phyloP scores from a whole-genome alignment of 805 yeast species.

The Phaffomyces opuntiae region DNA sequence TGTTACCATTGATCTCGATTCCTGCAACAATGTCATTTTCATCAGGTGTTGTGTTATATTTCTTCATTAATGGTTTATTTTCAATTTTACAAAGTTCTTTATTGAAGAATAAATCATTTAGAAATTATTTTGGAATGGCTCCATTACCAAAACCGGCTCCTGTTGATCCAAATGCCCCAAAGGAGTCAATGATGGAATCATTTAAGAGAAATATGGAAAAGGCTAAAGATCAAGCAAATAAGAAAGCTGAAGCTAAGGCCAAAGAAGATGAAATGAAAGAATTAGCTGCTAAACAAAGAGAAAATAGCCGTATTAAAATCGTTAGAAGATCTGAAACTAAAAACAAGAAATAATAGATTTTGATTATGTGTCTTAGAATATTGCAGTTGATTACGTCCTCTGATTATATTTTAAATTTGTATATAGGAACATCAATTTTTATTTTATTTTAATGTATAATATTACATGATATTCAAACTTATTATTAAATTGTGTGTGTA shows the following conservation, averaged over 20 bases:
- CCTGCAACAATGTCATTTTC: slow-evolving; percentile 85
- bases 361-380: not conserved
- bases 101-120: slow-evolving; percentile 51
- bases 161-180: slow-evolving; percentile 24
- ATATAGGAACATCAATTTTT: too few relatives aligned
- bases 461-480: too few relatives aligned
- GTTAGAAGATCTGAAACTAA: slow-evolving; percentile 15
- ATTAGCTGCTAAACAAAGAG: slow-evolving; percentile 25
- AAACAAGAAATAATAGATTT: slow-evolving; percentile 5
- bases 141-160: slow-evolving; percentile 52
- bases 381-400: too few relatives aligned
- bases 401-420: too few relatives aligned
- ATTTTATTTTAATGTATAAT: too few relatives aligned
- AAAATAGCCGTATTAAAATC: slow-evolving; percentile 20
- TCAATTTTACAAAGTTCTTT: slow-evolving; percentile 68
- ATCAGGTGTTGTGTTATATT: slow-evolving; percentile 78
- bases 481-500: too few relatives aligned
- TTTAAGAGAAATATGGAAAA: slow-evolving; percentile 33
- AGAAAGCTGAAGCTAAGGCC: slow-evolving; percentile 29
- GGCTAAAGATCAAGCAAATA: slow-evolving; percentile 33
- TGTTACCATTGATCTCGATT: slow-evolving; percentile 74
- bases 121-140: slow-evolving; percentile 52
- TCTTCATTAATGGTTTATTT: slow-evolving; percentile 71
- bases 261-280: slow-evolving; percentile 27
- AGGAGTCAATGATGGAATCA: slow-evolving; percentile 30